These are phyloP conservation scores for Pythium sp. DNA, from an alignment of 352 stramenopile genomes.

Conservation along the genomic window DNA sequence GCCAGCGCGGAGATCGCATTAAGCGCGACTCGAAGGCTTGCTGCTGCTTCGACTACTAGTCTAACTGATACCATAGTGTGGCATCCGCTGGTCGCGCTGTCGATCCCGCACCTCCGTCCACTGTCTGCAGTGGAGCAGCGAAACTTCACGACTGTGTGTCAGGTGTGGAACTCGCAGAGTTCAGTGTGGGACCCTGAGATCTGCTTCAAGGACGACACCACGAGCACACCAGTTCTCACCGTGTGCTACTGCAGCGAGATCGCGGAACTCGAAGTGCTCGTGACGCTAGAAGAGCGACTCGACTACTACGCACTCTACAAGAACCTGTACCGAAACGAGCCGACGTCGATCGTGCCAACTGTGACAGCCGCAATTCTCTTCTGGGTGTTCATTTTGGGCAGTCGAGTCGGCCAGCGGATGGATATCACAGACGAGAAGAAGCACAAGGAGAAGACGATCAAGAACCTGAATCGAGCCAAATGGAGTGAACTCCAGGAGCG, in stretches of 20 bases:
- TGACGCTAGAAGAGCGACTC: slow-evolving; percentile 60
- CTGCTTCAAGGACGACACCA: slow-evolving; percentile 57
- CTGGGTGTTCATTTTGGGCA: slow-evolving; percentile 29
- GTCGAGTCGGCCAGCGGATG: slow-evolving; percentile 29
- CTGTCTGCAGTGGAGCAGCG: slow-evolving; percentile 42
- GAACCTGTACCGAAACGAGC: slow-evolving; percentile 64
- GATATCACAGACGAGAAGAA: slow-evolving; percentile 34
- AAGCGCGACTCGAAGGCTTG: slow-evolving; percentile 5
- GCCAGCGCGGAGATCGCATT: background rate
- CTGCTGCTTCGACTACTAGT: background rate
- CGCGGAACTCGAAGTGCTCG: slow-evolving; percentile 47
- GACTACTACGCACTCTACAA: slow-evolving; percentile 54
- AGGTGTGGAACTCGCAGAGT: slow-evolving; percentile 40
- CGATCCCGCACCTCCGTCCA: slow-evolving; percentile 44
- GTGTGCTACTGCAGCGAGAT: slow-evolving; percentile 60
- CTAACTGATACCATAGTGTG: slow-evolving; percentile 18
- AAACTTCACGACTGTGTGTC: slow-evolving; percentile 64
- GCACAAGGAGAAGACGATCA: slow-evolving; percentile 57
- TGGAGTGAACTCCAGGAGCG: slow-evolving; percentile 60
- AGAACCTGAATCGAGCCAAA: slow-evolving; percentile 57
- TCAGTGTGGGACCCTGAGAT: slow-evolving; percentile 42
- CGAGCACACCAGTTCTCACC: slow-evolving; percentile 35
- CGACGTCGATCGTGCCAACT: slow-evolving; percentile 42
- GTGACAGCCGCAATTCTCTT: slow-evolving; percentile 41
- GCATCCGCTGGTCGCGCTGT: slow-evolving; percentile 41